Conservation (phyloP, 495 filamentous ascomycete genomes). For the Entonaema liquescens region DNA sequence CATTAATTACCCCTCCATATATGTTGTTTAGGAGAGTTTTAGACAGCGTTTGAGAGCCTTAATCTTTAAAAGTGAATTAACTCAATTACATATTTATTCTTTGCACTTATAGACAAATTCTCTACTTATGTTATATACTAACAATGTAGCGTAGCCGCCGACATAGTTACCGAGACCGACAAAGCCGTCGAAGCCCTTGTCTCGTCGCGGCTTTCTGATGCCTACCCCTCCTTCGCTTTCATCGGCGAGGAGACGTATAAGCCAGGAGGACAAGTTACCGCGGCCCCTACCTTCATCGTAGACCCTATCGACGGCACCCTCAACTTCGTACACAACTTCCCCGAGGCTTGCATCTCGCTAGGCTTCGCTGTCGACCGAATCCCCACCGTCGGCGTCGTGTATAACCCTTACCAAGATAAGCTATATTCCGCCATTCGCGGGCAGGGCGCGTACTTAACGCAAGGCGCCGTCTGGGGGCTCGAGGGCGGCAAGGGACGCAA, state of each 20-base stretch:
- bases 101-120: no score
- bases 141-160: slow-evolving; percentile 63
- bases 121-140: neutral
- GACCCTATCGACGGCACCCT: slow-evolving; percentile 92
- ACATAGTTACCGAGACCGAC: slow-evolving; percentile 89
- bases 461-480: slow-evolving; percentile 47
- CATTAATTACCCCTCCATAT: slow-evolving; percentile 37
- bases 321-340: slow-evolving; percentile 87
- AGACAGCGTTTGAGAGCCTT: neutral
- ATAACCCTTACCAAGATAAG: slow-evolving; percentile 76
- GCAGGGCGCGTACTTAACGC: slow-evolving; percentile 68
- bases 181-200: slow-evolving; percentile 82
- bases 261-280: slow-evolving; percentile 68
- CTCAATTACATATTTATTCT: neutral
- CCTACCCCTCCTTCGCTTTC: slow-evolving; percentile 76
- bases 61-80: neutral
- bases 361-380: slow-evolving; percentile 70
- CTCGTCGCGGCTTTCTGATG: slow-evolving; percentile 64
- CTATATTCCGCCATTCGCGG: slow-evolving; percentile 78
- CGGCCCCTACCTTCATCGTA: slow-evolving; percentile 82
- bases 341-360: slow-evolving; percentile 82
- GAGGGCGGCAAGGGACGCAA: slow-evolving; percentile 37
- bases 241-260: slow-evolving; percentile 88
- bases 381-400: slow-evolving; percentile 82
- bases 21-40: neutral